phyloP scores from a whole-genome alignment of 257 asterid species.

The Marsdenia floribunda region DNA sequence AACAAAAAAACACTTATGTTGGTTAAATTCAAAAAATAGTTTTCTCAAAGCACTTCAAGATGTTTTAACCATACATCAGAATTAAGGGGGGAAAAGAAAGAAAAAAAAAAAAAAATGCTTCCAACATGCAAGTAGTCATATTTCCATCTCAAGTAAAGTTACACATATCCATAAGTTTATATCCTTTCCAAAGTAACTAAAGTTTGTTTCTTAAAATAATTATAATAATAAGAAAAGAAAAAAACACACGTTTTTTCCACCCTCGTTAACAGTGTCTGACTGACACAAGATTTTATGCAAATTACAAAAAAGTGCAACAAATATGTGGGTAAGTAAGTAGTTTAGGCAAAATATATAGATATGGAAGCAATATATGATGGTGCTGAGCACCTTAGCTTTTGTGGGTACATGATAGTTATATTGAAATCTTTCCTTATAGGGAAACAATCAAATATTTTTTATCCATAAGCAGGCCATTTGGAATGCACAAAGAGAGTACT shows the following conservation, averaged over 20 bases:
- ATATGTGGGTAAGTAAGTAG: neutral
- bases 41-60: neutral
- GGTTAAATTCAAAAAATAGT: neutral
- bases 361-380: neutral
- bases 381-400: no score
- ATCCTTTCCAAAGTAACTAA: neutral
- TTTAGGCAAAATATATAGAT: neutral
- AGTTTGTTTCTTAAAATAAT: neutral
- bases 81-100: no score
- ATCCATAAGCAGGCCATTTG: neutral
- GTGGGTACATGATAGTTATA: no score
- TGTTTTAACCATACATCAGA: no score
- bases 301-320: no score
- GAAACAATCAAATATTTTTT: neutral
- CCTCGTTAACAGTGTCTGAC: neutral
- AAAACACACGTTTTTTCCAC: no score
- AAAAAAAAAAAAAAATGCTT: neutral
- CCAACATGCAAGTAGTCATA: neutral
- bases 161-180: neutral
- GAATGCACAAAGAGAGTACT: no score
- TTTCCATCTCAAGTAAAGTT: neutral
- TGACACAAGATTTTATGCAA: neutral
- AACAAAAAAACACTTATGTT: neutral
- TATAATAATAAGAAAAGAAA: no score
- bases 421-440: neutral